Evolutionary conservation across 2,329 filamentous ascomycete species (phyloP), one percentile per base, ranked within the genome.

Genomic region (Paecilomyces fulvus): DNA sequence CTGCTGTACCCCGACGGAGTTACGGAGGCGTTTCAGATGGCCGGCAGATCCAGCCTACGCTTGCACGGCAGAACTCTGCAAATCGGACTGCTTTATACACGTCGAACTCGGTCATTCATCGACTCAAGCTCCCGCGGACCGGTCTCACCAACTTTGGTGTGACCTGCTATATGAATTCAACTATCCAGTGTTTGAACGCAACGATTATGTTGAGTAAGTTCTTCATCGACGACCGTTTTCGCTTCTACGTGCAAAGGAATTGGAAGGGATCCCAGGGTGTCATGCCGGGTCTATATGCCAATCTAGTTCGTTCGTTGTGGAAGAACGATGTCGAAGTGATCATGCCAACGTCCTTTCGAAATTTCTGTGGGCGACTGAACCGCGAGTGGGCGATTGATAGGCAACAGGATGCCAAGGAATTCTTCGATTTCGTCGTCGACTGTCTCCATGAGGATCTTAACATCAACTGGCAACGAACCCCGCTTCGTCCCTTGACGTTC

Each of bases 391-490:
- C 86, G 12, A 86, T 89, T 46, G 79, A 80, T 23, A 77, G 84
- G 52, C 92, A 97, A 68, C 94, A 97, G 73, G 94, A 99, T 67
- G 88, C 91, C 1, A 88, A 92, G 61, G 94, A 97, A 65, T 95
- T 95, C 63, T 85, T 92, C 62, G 84, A 85, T 50, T 96, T 95
- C 67, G 72, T 96, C 25, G 80, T 95, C 37, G 85, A 89, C 54
- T 86, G 88, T 61, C 78, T 97, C 11, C 87, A 92, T 63, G 89
- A 94, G 67, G 94, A 99, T 72, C 85, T 95, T 4, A 95, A 96
- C 68, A 73, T 79, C 6, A 80, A 81, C 30, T 88, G 84, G 77
- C 77, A 83, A 59, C 76, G 80, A 54, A 77, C 75, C 2, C 83
- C 81, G 0, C 74, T 87, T 1, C 78, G 79, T 52, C 78, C 80